Evolutionary conservation across 2,329 filamentous ascomycete genomes (phyloP).

Genomic region (Aspergillus neotritici): DNA sequence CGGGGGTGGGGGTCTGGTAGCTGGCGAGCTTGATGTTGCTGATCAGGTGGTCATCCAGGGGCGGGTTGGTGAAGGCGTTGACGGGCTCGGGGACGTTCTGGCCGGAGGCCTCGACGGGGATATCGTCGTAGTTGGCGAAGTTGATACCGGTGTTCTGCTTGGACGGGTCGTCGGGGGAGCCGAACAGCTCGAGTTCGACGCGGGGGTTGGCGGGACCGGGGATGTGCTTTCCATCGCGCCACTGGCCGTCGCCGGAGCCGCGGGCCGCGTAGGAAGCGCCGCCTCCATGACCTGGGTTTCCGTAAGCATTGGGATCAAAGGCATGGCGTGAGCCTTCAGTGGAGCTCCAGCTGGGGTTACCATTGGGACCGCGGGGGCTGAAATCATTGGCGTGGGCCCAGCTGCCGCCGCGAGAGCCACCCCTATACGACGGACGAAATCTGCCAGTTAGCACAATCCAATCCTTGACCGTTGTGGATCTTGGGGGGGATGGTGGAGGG

Average conservation of each 20-base stretch:
- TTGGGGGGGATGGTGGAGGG: neutral
- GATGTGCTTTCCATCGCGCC: slow-evolving; percentile 95
- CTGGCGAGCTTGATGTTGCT: slow-evolving; percentile 88
- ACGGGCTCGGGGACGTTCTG: slow-evolving; percentile 90
- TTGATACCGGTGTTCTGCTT: slow-evolving; percentile 99
- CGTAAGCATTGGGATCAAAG: slow-evolving; percentile 59
- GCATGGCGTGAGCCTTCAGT: slow-evolving; percentile 35
- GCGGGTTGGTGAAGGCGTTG: slow-evolving; percentile 84
- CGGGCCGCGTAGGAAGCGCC: slow-evolving; percentile 47
- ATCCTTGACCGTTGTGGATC: slow-evolving; percentile 1
- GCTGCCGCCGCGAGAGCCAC: slow-evolving; percentile 34
- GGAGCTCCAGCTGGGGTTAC: slow-evolving; percentile 35
- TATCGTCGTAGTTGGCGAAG: slow-evolving; percentile 99
- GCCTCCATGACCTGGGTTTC: slow-evolving; percentile 48
- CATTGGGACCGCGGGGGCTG: slow-evolving; percentile 42
- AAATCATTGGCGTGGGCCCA: slow-evolving; percentile 56
- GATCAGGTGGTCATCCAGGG: slow-evolving; percentile 88
- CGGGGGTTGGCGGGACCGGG: slow-evolving; percentile 82
- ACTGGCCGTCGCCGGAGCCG: slow-evolving; percentile 91
- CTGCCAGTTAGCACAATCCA: slow-evolving; percentile 11
- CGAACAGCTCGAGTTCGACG: slow-evolving; percentile 92
- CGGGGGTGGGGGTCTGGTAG: slow-evolving; percentile 93
- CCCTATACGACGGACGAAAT: slow-evolving; percentile 16
- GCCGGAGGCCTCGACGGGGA: slow-evolving; percentile 94
- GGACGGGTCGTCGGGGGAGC: slow-evolving; percentile 78